Evolutionary conservation across 2,329 filamentous ascomycete genomes (phyloP), one percentile per base, ranked within the genome.

Genomic region (Fusarium sp.): DNA sequence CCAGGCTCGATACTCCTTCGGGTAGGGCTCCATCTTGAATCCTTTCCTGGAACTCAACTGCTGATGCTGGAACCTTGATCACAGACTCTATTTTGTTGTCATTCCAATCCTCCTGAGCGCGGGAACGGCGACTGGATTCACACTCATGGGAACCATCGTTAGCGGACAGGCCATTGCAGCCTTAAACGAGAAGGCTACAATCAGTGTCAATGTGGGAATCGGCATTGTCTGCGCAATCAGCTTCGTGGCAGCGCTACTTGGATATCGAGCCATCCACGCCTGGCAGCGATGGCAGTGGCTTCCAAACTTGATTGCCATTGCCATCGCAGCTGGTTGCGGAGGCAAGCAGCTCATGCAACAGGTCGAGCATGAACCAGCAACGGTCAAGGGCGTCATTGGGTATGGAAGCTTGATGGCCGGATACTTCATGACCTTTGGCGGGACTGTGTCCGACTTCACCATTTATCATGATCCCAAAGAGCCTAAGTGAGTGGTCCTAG

Each of bases 1-100:
- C 7, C 88, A 90, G 74, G 88, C 90, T n/a, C 84, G 90, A 33
- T 91, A 90, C 79, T 87, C 87, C 0, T 91, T 90, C 76, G 89
- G 88, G 84, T 88, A 50, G 33, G 75, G 45, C 33, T 29, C 14
- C 22, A 16, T 47, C 20, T 29, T 29, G 11, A 40, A 58, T 13
- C 10, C 27, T 36, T 10, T 31, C 18, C 7, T n/a, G 18, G 22
- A 27, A 5, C 14, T 33, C 25, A 11, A 20, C 31, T 22, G 36
- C 63, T 78, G 66, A 79, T 47, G 22, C 18, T 29, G 27, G 7
- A n/a, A 13, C 6, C 6, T 42, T 13, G 14, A 38, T 75, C 78
- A 6, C 33, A 84, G 85, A 1, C 78, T 85, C 18, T 89, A 89
- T 79, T 82, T 89, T 10, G 86, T 87, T 20, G 86, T 84, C 0